Conservation (phyloP, 2,329 filamentous ascomycete genomes). For the Stemphylium lycopersici region DNA sequence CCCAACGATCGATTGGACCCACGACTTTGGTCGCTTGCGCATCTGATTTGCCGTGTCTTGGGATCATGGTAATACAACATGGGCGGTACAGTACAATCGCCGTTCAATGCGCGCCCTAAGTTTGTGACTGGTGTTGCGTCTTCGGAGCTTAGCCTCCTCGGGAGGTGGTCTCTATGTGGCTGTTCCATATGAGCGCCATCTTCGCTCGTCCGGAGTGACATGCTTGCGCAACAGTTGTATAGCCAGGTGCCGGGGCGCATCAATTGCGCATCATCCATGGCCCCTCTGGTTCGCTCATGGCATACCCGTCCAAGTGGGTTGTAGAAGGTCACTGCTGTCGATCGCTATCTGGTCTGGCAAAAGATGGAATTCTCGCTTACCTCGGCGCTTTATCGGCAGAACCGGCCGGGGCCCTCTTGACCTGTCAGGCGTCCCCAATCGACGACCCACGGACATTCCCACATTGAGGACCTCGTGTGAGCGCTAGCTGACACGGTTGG, state of each 20-base stretch:
- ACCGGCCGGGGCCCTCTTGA: background rate
- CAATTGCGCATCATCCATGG: background rate
- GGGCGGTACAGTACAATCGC: no score
- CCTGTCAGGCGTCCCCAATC: background rate
- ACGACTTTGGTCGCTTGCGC: no score
- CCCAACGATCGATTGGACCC: background rate
- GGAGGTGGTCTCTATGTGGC: no score
- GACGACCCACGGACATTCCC: constrained; percentile 1
- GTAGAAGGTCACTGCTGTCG: background rate
- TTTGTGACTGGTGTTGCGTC: no score
- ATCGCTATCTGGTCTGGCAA: constrained; percentile 5
- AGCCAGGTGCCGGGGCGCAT: background rate
- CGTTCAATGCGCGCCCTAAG: no score
- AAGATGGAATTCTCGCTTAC: background rate
- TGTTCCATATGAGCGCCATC: background rate
- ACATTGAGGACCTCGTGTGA: background rate
- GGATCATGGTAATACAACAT: no score
- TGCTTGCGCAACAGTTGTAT: background rate
- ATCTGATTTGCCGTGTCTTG: no score
- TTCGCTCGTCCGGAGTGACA: background rate
- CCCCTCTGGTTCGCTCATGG: constrained; percentile 8
- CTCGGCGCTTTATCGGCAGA: constrained; percentile 3
- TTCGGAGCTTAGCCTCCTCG: no score
- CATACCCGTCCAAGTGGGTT: constrained; percentile 1
- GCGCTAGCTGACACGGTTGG: constrained; percentile 3